Evolutionary conservation across 176 grass and related monocot species (phyloP).

Genomic region (Oryza officinalis): DNA sequence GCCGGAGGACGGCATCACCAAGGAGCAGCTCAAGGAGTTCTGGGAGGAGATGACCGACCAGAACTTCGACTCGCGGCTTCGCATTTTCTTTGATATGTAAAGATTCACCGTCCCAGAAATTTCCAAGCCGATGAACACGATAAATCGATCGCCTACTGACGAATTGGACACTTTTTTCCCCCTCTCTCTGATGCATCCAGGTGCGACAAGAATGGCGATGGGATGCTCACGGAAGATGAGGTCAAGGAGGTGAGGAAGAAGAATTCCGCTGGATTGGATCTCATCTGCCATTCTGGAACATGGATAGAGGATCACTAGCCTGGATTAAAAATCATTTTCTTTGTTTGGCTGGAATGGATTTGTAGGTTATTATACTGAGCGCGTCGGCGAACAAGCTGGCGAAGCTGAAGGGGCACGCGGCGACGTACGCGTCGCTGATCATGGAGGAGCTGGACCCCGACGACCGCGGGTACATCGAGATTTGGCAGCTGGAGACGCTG

Average conservation of each 20-base stretch:
- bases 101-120: not conserved
- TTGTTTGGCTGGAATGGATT: not conserved
- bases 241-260: slow-evolving; percentile 76
- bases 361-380: slow-evolving; percentile 88
- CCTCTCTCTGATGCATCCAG: slow-evolving; percentile 35
- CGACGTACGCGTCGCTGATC: slow-evolving; percentile 83
- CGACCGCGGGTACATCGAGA: slow-evolving; percentile 87
- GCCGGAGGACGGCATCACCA: slow-evolving; percentile 60
- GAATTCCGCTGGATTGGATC: not conserved
- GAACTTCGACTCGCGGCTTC: slow-evolving; percentile 91
- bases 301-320: not conserved
- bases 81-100: slow-evolving; percentile 99
- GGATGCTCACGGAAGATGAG: slow-evolving; percentile 93
- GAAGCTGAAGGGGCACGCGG: slow-evolving; percentile 80
- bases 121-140: not conserved
- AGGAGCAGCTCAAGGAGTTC: slow-evolving; percentile 86
- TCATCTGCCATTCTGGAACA: not conserved
- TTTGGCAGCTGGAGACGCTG: slow-evolving; percentile 92
- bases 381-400: slow-evolving; percentile 89
- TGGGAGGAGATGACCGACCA: slow-evolving; percentile 98
- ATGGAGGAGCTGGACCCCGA: slow-evolving; percentile 98
- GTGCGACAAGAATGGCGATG: slow-evolving; percentile 98
- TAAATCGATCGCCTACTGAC: not conserved
- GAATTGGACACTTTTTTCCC: slow-evolving; percentile 18
- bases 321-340: not conserved